Evolutionary conservation across 2,329 filamentous ascomycete genomes (phyloP).

Genomic region (Diaporthe vexans): DNA sequence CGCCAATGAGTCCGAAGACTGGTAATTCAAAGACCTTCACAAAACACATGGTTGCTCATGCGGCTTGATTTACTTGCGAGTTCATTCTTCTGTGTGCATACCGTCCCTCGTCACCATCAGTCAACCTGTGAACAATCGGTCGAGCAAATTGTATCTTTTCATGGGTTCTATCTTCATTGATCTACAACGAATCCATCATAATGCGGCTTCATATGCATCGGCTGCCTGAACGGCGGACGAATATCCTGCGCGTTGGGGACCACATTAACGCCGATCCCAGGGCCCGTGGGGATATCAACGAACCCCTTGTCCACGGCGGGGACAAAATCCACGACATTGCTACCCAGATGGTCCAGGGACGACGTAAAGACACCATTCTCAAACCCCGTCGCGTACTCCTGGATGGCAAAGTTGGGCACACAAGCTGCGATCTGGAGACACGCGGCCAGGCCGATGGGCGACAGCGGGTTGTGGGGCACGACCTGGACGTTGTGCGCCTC

Average conservation of each 20-base stretch:
- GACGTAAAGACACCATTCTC: background rate
- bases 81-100: background rate
- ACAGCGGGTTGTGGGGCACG: conserved; percentile 8
- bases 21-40: too few relatives aligned
- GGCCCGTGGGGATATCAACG: conserved; percentile 4
- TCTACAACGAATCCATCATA: conserved; percentile 17
- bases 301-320: background rate
- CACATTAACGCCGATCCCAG: conserved; percentile 11
- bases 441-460: conserved; percentile 10
- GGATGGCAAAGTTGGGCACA: conserved; percentile 1
- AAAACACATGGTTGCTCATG: background rate
- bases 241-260: background rate
- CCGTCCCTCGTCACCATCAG: too few relatives aligned
- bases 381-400: conserved; percentile 12
- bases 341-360: background rate
- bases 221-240: conserved; percentile 8
- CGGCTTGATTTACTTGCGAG: background rate
- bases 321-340: background rate
- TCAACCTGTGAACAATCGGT: too few relatives aligned
- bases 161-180: background rate
- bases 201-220: conserved; percentile 5
- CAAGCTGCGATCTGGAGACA: background rate
- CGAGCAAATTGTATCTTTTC: background rate
- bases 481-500: conserved; percentile 17
- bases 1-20: too few relatives aligned